These are phyloP conservation scores for Metschnikowia henanensis DNA, from an alignment of 805 yeast species.

Conservation along the genomic window DNA sequence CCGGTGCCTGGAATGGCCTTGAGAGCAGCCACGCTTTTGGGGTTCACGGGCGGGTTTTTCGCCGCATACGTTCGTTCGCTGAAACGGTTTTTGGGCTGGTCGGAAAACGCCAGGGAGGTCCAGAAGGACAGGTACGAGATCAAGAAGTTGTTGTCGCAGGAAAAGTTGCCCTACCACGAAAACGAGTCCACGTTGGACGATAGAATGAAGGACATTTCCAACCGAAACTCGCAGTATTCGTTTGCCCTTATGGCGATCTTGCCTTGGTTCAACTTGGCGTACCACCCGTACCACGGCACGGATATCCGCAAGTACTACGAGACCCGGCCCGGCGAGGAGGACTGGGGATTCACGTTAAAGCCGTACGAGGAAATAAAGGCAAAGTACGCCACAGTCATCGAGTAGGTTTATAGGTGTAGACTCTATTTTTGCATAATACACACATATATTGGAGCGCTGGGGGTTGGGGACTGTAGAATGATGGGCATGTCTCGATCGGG, in stretches of 20 bases:
- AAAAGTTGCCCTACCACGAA: constrained; percentile 65
- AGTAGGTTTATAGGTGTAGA: constrained; percentile 11
- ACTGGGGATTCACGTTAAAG: constrained; percentile 54
- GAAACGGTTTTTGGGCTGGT: constrained; percentile 74
- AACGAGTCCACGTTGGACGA: constrained; percentile 56
- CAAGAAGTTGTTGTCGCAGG: constrained; percentile 62
- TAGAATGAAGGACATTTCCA: constrained; percentile 71
- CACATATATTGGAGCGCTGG: background rate
- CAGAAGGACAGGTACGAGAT: constrained; percentile 71
- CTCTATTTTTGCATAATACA: constrained; percentile 8
- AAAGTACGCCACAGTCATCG: constrained; percentile 21
- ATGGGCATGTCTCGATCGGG: too few species aligned
- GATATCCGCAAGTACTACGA: constrained; percentile 48
- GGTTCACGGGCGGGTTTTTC: constrained; percentile 72
- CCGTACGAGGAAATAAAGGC: constrained; percentile 50
- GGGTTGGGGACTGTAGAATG: background rate
- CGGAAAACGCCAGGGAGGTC: constrained; percentile 73
- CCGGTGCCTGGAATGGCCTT: constrained; percentile 55
- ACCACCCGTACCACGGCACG: constrained; percentile 83
- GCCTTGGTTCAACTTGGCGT: constrained; percentile 82
- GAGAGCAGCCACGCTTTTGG: constrained; percentile 62
- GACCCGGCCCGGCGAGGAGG: constrained; percentile 57
- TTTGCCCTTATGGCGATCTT: constrained; percentile 56
- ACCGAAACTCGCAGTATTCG: constrained; percentile 76
- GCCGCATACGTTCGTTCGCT: constrained; percentile 67